Evolutionary conservation across 1,284 basidiomycete genomes (phyloP), one percentile per base, ranked within the genome.

Genomic region (Anthracocystis panici-leucophaei): DNA sequence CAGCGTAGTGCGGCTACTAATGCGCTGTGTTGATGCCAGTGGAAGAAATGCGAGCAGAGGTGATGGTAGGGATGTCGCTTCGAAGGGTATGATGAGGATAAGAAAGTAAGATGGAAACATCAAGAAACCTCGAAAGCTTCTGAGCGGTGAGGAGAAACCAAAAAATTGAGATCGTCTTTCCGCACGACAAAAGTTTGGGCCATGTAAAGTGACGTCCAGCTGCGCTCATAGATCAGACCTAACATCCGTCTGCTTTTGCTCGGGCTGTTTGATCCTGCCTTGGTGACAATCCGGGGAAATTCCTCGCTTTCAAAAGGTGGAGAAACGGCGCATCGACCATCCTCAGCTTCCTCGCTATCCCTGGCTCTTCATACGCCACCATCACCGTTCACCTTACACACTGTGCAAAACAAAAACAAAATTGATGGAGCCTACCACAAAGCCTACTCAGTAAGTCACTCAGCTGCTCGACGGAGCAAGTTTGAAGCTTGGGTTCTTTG

Each of bases 361-460:
- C 41, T 56, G 5, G 12, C n/a, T 10, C 4, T 11, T 5, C 18
- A 35, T 29, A 38, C 44, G 35, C 45, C 31, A 46, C 20, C 41
- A 41, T 50, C 53, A 46, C 38, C 40, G 14, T 6, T 25, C 25
- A 56, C 6, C 10, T 1, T 1, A 27, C 31, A 20, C n/a, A 14
- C 41, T 25, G 8, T 6, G 16, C 35, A 42, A n/a, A n/a, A n/a
- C n/a, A n/a, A n/a, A n/a, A n/a, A 29, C 41, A 38, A 75, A 65
- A 42, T 70, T 69, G 72, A 75, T 81, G 76, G 75, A 79, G 46
- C 80, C 80, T 23, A 56, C 69, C 12, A 79, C 78, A 7, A 74
- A 68, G 44, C 80, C 80, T 0, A 81, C 80, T 0, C 73, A 78
- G 80, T 81, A 57, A 49, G 80, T 79, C 38, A 2, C 14, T 5